A percentile compares a stretch with the other conserved stretches of the same genome.
Evolutionary conservation across 768 basidiomycete genomes (phyloP).

Genomic region (Butyriboletus loyo): DNA sequence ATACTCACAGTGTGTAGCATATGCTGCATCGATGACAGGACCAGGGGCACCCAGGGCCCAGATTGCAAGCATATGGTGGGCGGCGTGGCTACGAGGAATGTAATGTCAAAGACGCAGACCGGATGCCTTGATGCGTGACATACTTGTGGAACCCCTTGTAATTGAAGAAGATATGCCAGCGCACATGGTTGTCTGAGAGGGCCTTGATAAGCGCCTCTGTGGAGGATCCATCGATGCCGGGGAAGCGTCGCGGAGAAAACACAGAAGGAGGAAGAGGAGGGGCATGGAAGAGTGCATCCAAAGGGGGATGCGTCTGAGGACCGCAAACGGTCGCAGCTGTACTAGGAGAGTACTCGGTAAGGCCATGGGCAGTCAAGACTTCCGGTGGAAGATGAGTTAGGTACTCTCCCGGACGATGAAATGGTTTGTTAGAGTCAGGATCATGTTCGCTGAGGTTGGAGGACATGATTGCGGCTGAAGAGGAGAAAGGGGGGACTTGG

Average conservation of each 20-base stretch:
- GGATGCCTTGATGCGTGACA: conserved; percentile 1
- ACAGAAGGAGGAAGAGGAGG: conserved; percentile 29
- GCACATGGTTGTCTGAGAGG: conserved; percentile 49
- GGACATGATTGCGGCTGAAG: conserved; percentile 9
- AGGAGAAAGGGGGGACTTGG: neutral
- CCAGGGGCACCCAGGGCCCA: conserved; percentile 57
- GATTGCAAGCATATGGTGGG: conserved; percentile 56
- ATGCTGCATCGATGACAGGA: conserved; percentile 41
- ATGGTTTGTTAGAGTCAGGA: conserved; percentile 9
- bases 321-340: conserved; percentile 11
- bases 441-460: conserved; percentile 6
- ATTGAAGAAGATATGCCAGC: conserved; percentile 57
- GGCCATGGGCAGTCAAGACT: conserved; percentile 19
- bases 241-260: conserved; percentile 33
- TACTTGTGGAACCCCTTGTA: conserved; percentile 33
- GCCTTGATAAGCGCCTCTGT: conserved; percentile 39
- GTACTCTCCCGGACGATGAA: conserved; percentile 16
- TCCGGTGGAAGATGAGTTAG: conserved; percentile 19
- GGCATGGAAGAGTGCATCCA: conserved; percentile 19
- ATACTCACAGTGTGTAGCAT: conserved; percentile 38
- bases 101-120: conserved; percentile 18
- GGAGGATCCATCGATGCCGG: conserved; percentile 37
- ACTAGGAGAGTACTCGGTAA: conserved; percentile 19
- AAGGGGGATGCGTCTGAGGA: conserved; percentile 7
- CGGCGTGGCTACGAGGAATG: conserved; percentile 44